Evolutionary conservation across 2,329 filamentous ascomycete species (phyloP).

Genomic region (Colletotrichum truncatum): DNA sequence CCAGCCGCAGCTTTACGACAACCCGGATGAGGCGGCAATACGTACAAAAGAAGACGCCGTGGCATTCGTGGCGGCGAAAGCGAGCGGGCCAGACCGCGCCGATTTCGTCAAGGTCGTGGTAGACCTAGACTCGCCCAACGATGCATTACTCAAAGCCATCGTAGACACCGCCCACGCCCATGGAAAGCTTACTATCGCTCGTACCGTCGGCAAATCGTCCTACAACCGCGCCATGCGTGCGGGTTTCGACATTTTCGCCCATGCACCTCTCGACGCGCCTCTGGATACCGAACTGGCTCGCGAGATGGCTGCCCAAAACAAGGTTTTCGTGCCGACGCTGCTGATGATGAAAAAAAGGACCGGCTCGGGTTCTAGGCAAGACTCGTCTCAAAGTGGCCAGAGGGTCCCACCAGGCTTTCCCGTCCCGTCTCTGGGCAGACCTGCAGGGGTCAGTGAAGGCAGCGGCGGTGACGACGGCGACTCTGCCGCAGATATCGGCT

Average conservation of each 20-base stretch:
- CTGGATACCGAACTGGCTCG: slow-evolving; percentile 33
- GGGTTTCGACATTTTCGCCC: slow-evolving; percentile 39
- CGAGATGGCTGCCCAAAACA: slow-evolving; percentile 31
- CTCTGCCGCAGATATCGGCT: not conserved
- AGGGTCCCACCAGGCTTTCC: not conserved
- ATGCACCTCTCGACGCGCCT: slow-evolving; percentile 37
- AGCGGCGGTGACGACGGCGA: not conserved
- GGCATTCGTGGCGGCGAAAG: not conserved
- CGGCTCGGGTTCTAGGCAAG: no score
- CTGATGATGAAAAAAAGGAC: slow-evolving; percentile 33
- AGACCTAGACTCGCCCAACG: slow-evolving; percentile 33
- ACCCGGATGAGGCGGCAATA: not conserved
- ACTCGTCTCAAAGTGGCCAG: no score
- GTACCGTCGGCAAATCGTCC: slow-evolving; percentile 35
- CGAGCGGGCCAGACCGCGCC: slow-evolving; percentile 22
- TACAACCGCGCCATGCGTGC: slow-evolving; percentile 37
- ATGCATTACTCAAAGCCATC: slow-evolving; percentile 34
- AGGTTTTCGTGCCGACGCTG: slow-evolving; percentile 40
- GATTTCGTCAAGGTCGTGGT: slow-evolving; percentile 40
- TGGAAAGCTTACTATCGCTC: slow-evolving; percentile 37
- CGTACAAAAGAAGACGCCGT: not conserved
- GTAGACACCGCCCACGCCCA: slow-evolving; percentile 34
- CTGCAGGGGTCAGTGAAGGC: no score
- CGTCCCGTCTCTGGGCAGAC: not conserved
- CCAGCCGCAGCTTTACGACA: not conserved